phyloP scores from a whole-genome alignment of 345 rosid genomes.

The Passiflora organensis region DNA sequence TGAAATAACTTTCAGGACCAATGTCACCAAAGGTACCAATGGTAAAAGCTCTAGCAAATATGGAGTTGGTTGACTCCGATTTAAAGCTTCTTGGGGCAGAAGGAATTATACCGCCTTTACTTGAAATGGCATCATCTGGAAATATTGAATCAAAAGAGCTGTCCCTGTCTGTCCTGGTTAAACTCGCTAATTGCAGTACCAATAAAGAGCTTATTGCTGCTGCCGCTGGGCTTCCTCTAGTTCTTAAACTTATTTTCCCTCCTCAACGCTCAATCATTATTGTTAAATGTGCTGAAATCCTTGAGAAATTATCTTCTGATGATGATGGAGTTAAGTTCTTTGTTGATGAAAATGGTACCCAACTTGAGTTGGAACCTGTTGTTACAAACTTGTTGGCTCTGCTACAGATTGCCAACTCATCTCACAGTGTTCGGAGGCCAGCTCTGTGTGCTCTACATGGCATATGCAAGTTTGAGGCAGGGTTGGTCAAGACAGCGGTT shows the following conservation, averaged over 20 bases:
- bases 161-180: slow-evolving; percentile 44
- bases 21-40: slow-evolving; percentile 40
- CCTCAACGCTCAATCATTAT: slow-evolving; percentile 31
- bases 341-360: slow-evolving; percentile 41
- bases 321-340: slow-evolving; percentile 47
- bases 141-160: slow-evolving; percentile 40
- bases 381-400: slow-evolving; percentile 41
- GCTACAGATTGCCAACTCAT: slow-evolving; percentile 29
- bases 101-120: slow-evolving; percentile 54
- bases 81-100: slow-evolving; percentile 46
- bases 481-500: slow-evolving; percentile 55
- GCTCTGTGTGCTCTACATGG: slow-evolving; percentile 45
- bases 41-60: slow-evolving; percentile 40
- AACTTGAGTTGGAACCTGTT: slow-evolving; percentile 41
- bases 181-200: slow-evolving; percentile 34
- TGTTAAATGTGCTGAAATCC: slow-evolving; percentile 42
- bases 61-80: slow-evolving; percentile 51
- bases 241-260: slow-evolving; percentile 36
- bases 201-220: slow-evolving; percentile 50
- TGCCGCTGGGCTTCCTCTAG: slow-evolving; percentile 46
- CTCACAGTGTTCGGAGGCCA: slow-evolving; percentile 36
- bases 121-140: slow-evolving; percentile 41
- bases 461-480: slow-evolving; percentile 44
- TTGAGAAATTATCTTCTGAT: slow-evolving; percentile 40
- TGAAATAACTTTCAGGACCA: slow-evolving; percentile 39